Evolutionary conservation across 192 early-diverging fungal genomes (phyloP), one percentile per base, ranked within the genome.

Genomic region (Backusella sp.): DNA sequence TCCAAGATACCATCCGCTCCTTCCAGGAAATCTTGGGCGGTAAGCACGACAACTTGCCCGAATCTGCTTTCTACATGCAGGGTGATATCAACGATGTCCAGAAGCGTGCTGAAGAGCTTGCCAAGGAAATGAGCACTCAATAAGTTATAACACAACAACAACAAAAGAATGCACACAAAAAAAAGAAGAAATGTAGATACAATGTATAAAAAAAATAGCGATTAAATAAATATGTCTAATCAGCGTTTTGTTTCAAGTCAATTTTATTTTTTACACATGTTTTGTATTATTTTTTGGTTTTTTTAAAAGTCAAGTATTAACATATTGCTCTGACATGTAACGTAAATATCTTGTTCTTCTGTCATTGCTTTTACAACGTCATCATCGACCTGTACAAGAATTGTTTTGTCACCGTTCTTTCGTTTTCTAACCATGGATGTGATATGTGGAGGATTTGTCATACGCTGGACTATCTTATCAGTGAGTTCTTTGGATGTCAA

Each of bases 41-140:
- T 80, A 98, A 98, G 92, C 93, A 95, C 90, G 97, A 98, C 84
- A 80, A 81, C 73, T 89, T 97, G 67, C 97, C 97, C 76, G 97
- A 98, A 85, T 91, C 93, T 66, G 95, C 97, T 72, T 98, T 98
- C 91, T 98, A 94, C 90, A 98, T 98, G 97, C 91, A 93, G 67
- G 97, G 97, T 87, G 94, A 96, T 86, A 94, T 98, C 79, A 93
- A 95, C 68, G 97, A 98, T 87, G 97, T 94, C 73, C 87, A 88
- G 74, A 91, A 90, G 86, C 97, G 96, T 91, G 96, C 96, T 71
- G 95, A 84, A 75, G 75, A 75, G 26, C 74, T 80, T 26, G 79
- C 79, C 79, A 80, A 80, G 79, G 79, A 78, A 68, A 73, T 78
- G 72, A 53, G 73, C 28, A 52, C 53, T 56, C 76, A 77, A 69